Evolutionary conservation across 441 rosid species (phyloP), one percentile per base, ranked within the genome.

Genomic region (Erodium moschatum): DNA sequence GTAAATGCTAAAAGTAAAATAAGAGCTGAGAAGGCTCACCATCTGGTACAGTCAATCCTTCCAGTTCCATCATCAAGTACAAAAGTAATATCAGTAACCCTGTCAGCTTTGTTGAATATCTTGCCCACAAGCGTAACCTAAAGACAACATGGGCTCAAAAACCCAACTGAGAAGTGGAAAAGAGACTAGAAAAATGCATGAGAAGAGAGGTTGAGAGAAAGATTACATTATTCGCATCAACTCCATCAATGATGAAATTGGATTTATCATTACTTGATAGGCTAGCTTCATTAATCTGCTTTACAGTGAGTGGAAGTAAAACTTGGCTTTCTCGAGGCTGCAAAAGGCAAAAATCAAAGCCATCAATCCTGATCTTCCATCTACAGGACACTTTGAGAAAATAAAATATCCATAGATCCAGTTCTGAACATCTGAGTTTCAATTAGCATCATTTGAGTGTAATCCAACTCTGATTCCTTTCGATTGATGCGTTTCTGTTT

Each of bases 1-100:
- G 24, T 18, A 54, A 54, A 54, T 18, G 2, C 12, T 56, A 12
- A 6, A 61, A 38, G 6, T 38, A 60, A 56, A 56, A 46, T 2
- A 29, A 61, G 48, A 16, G 7, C 10, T 0, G 35, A 67, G 44
- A 70, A 71, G 68, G 61, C 46, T 79, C 48, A 85, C 99, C 97
- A 91, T 86, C 83, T 87, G 74, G 85, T 80, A 76, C 97, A 91
- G 54, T 91, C 97, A 74, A 91, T 80, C 74, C 80, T 82, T 69
- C 94, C 96, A 0, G 97, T 94, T 72, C 99, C 96, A 44, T 91
- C 99, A 71, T 94, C 97, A 35, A 90, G 73, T 27, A 84, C 73
- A 71, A 91, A 84, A 19, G 90, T 80, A 64, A 86, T 82, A 73
- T 91, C 92, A 20, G 89, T 85, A 69, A 89, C 84, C 75, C 84